These are phyloP conservation scores for Nitzschia putrida DNA, from an alignment of 108 stramenopile genomes.

Conservation along the genomic window DNA sequence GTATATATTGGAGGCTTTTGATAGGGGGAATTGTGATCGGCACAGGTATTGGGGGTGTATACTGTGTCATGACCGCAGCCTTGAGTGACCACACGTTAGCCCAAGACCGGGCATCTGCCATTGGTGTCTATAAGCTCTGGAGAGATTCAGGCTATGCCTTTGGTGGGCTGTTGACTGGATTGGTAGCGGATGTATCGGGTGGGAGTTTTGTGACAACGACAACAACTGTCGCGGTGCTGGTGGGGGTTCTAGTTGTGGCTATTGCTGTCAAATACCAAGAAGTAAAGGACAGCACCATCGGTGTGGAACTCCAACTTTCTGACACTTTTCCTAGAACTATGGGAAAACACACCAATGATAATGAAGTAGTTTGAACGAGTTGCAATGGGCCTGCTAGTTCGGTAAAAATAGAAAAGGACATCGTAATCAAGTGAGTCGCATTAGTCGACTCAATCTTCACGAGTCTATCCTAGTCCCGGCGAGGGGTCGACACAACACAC, in stretches of 20 bases:
- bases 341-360: no score
- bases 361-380: no score
- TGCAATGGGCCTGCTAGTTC: no score
- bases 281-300: no score
- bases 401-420: no score
- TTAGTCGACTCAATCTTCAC: no score
- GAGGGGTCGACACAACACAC: no score
- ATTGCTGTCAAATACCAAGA: no score
- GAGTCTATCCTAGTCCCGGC: no score
- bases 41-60: conserved; percentile 27
- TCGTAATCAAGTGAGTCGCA: no score
- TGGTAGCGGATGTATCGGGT: conserved; percentile 16
- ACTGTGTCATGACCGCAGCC: conserved; percentile 27
- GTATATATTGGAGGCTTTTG: conserved; percentile 13
- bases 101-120: conserved; percentile 23
- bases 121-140: conserved; percentile 30
- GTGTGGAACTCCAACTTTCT: no score
- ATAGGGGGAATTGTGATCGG: conserved; percentile 24
- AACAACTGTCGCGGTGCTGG: conserved; percentile 7
- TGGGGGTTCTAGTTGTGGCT: background rate
- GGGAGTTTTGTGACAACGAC: conserved; percentile 24
- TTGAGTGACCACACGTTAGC: conserved; percentile 27
- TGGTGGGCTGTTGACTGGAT: conserved; percentile 26
- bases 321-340: no score
- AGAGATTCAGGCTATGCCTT: conserved; percentile 30